Percentiles rank a stretch among this genome's conserved stretches.
These are phyloP conservation scores for Yarrowia sp. DNA, from an alignment of 805 yeast genomes.

Conservation along the genomic window DNA sequence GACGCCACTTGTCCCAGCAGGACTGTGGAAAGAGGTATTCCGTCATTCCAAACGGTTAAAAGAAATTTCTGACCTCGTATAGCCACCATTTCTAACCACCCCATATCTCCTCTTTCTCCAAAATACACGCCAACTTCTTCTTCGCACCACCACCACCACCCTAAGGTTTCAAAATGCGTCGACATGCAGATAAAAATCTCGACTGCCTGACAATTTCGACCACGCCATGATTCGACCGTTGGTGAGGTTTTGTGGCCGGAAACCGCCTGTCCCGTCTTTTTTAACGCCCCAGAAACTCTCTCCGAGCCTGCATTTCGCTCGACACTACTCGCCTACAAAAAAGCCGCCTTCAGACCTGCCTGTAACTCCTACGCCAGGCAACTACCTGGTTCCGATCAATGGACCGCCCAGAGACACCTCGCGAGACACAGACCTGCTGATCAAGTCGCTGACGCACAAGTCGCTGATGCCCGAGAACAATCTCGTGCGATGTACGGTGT, in stretches of 20 bases:
- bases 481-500: conserved; percentile 75
- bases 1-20: not conserved
- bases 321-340: not conserved
- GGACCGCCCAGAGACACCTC: not conserved
- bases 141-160: not conserved
- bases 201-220: not conserved
- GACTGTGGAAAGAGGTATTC: too few species aligned
- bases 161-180: not conserved
- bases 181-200: not conserved
- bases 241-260: not conserved
- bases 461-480: conserved; percentile 30
- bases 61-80: too few species aligned
- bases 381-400: not conserved
- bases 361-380: not conserved
- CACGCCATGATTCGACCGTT: not conserved
- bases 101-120: too few species aligned
- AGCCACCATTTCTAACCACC: too few species aligned
- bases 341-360: not conserved
- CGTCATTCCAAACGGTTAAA: too few species aligned
- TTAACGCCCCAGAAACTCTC: too few species aligned
- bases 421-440: not conserved
- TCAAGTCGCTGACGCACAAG: conserved; percentile 13
- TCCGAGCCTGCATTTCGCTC: too few species aligned
- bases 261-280: not conserved
- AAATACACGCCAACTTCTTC: not conserved